phyloP scores from a whole-genome alignment of 257 asterid genomes.

The Echites panduratus region DNA sequence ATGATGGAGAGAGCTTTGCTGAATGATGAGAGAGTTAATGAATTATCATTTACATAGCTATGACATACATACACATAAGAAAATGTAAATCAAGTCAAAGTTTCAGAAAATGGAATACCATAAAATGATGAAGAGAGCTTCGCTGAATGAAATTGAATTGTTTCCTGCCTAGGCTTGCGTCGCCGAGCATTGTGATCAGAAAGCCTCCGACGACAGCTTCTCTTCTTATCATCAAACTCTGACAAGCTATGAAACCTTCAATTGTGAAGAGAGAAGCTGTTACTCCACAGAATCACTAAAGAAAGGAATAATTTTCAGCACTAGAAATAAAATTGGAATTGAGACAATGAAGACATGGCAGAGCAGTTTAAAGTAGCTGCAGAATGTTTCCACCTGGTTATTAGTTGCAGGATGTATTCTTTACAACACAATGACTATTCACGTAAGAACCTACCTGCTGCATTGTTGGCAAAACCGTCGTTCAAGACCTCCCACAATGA shows the following conservation, averaged over 20 bases:
- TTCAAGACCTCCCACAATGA: conserved; percentile 56
- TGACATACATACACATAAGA: background rate
- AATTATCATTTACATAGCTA: background rate
- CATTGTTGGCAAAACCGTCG: conserved; percentile 97
- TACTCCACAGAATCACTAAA: background rate
- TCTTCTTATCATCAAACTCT: conserved; percentile 84
- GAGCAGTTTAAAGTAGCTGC: background rate
- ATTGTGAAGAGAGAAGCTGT: conserved; percentile 8
- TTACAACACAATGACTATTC: conserved; percentile 1
- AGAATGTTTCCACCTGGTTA: background rate
- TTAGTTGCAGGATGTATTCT: background rate
- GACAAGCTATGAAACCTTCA: conserved; percentile 83
- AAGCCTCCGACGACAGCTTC: conserved; percentile 91
- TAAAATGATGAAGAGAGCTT: conserved; percentile 52
- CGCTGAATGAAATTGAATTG: conserved; percentile 49
- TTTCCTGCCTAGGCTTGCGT: conserved; percentile 78
- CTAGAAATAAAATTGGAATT: background rate
- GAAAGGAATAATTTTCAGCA: background rate
- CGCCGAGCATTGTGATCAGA: conserved; percentile 94
- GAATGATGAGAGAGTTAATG: no score
- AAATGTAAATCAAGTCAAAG: background rate
- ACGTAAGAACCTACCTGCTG: conserved; percentile 58
- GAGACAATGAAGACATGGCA: background rate
- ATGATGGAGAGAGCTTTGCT: no score
- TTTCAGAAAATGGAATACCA: conserved; percentile 36